Evolutionary conservation across 768 basidiomycete species (phyloP).

Genomic region (Amanita exitialis): DNA sequence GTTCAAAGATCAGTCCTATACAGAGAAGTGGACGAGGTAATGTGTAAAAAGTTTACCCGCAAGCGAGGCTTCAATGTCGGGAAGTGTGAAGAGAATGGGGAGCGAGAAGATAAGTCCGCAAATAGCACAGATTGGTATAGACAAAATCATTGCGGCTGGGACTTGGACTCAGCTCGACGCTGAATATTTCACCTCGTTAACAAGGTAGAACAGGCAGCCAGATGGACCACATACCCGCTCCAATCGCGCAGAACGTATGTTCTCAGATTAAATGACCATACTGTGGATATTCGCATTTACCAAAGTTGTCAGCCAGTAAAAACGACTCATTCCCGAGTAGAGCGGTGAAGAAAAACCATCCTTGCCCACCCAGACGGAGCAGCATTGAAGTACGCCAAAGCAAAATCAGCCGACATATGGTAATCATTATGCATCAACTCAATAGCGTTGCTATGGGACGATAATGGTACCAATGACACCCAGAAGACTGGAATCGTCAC

Average conservation of each 20-base stretch:
- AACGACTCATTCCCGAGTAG: slow-evolving; percentile 15
- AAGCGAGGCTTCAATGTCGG: slow-evolving; percentile 42
- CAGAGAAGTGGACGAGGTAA: slow-evolving; percentile 2
- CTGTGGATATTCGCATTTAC: slow-evolving; percentile 13
- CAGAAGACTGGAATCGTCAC: slow-evolving; percentile 46
- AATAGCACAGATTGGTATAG: slow-evolving; percentile 41
- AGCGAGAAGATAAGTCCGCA: slow-evolving; percentile 46
- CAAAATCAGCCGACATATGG: slow-evolving; percentile 46
- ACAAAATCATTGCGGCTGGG: slow-evolving; percentile 44
- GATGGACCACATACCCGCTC: slow-evolving; percentile 37
- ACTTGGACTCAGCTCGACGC: slow-evolving; percentile 50
- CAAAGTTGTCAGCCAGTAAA: slow-evolving; percentile 17
- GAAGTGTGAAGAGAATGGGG: slow-evolving; percentile 56
- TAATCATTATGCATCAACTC: slow-evolving; percentile 22
- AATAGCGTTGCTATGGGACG: background rate
- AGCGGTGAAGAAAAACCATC: slow-evolving; percentile 64
- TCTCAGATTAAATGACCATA: background rate
- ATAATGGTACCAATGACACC: slow-evolving; percentile 34
- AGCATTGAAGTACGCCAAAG: slow-evolving; percentile 47
- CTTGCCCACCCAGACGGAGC: slow-evolving; percentile 60
- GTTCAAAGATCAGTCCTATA: slow-evolving; percentile 49
- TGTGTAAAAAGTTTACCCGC: slow-evolving; percentile 25
- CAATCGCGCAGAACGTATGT: slow-evolving; percentile 40
- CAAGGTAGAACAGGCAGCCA: background rate
- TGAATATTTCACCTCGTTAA: slow-evolving; percentile 12